A percentile compares a stretch with the other conserved stretches of the same genome.
Evolutionary conservation across 1,284 basidiomycete species (phyloP).

Genomic region (Ustilago curta): DNA sequence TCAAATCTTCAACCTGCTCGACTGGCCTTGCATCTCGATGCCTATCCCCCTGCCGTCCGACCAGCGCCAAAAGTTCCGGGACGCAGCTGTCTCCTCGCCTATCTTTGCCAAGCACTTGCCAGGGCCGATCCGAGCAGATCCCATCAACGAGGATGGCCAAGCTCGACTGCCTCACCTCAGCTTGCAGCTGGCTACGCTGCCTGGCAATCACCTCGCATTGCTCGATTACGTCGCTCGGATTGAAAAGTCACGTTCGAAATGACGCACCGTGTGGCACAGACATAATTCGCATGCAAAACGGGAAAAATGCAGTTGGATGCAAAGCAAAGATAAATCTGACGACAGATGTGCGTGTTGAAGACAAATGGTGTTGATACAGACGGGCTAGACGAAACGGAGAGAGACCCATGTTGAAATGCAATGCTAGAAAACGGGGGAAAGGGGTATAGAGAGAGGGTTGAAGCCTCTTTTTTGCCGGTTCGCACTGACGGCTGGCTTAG

Average conservation of each 20-base stretch:
- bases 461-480: constrained; percentile 18
- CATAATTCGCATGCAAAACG: no score
- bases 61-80: background rate
- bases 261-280: no score
- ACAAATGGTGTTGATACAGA: constrained; percentile 17
- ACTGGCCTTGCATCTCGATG: constrained; percentile 37
- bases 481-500: constrained; percentile 6
- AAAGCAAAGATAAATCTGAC: background rate
- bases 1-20: constrained; percentile 40
- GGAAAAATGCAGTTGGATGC: constrained; percentile 37
- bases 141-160: background rate
- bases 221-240: constrained; percentile 23
- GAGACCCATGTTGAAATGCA: constrained; percentile 42
- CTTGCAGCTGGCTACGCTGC: constrained; percentile 30
- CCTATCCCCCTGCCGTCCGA: background rate
- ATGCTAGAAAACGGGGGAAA: background rate
- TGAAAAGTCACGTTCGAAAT: background rate
- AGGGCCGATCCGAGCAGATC: constrained; percentile 1
- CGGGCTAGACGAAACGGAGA: background rate
- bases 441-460: constrained; percentile 41
- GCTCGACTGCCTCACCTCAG: constrained; percentile 16
- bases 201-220: constrained; percentile 20
- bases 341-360: constrained; percentile 20
- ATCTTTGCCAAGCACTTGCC: constrained; percentile 12
- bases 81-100: background rate